Evolutionary conservation across 2,329 filamentous ascomycete species (phyloP).

Genomic region (Exophiala bonariae): DNA sequence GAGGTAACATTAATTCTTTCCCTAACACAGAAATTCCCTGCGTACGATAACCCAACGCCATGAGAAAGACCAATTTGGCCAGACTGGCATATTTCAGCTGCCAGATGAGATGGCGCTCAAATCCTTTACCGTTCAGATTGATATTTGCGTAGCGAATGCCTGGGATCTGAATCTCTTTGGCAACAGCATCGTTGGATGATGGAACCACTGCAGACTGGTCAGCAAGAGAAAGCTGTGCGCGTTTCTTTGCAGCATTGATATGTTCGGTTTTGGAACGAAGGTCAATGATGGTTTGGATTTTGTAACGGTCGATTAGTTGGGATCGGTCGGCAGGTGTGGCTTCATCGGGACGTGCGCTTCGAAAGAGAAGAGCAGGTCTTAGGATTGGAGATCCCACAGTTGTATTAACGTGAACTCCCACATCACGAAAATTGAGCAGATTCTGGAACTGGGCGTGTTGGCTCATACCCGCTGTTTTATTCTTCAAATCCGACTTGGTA

Average conservation of each 20-base stretch:
- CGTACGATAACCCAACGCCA: slow-evolving; percentile 65
- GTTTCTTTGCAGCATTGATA: slow-evolving; percentile 65
- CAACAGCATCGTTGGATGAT: slow-evolving; percentile 51
- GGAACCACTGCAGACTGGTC: slow-evolving; percentile 43
- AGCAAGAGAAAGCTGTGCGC: slow-evolving; percentile 42
- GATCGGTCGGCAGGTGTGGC: slow-evolving; percentile 66
- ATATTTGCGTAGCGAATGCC: slow-evolving; percentile 66
- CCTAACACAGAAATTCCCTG: slow-evolving; percentile 70
- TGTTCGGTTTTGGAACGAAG: slow-evolving; percentile 80
- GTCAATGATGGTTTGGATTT: slow-evolving; percentile 74
- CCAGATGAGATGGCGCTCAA: slow-evolving; percentile 67
- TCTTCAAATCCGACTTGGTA: too few relatives aligned
- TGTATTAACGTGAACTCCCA: slow-evolving; percentile 58
- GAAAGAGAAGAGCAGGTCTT: slow-evolving; percentile 65
- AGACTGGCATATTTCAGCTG: slow-evolving; percentile 62
- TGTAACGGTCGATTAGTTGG: slow-evolving; percentile 59
- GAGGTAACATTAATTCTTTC: slow-evolving; percentile 68
- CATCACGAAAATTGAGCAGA: slow-evolving; percentile 76
- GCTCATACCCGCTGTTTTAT: not conserved
- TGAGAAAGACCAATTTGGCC: slow-evolving; percentile 63
- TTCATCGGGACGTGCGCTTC: slow-evolving; percentile 70
- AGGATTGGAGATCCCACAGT: slow-evolving; percentile 40
- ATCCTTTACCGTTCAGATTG: slow-evolving; percentile 71
- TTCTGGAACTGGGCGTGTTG: slow-evolving; percentile 47
- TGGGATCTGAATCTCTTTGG: slow-evolving; percentile 62